These are phyloP conservation scores for Scenedesmus sp. DNA, from an alignment of 163 green algal species.

Conservation along the genomic window DNA sequence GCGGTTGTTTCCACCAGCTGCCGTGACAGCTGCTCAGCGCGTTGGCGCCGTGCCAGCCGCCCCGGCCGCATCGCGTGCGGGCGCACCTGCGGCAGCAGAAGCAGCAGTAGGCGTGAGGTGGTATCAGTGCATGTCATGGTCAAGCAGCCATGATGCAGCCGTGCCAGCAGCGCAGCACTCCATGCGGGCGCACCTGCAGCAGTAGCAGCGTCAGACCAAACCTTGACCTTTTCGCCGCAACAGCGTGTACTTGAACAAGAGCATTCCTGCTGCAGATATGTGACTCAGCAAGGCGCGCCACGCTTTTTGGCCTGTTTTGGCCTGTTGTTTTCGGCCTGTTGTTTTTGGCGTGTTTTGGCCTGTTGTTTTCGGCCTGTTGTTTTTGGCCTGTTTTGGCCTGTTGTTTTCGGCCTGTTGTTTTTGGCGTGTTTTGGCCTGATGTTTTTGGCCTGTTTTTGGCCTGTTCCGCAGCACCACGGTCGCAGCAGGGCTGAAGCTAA, in stretches of 20 bases:
- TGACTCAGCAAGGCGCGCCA: no score
- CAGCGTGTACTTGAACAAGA: neutral
- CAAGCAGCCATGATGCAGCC: no score
- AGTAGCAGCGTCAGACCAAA: no score
- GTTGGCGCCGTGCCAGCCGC: neutral
- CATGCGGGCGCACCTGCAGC: no score
- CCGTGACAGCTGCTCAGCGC: conserved; percentile 23
- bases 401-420: neutral
- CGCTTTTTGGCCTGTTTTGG: no score
- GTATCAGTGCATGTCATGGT: neutral
- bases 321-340: no score
- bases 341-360: no score
- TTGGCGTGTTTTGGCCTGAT: neutral
- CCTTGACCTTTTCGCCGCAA: no score
- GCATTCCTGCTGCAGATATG: neutral
- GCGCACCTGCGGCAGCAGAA: neutral
- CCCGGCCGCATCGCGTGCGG: neutral
- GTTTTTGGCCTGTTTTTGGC: neutral
- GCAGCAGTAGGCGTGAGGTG: neutral
- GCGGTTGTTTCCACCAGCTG: conserved; percentile 50
- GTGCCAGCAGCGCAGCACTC: no score
- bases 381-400: neutral
- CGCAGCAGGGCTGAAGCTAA: conserved; percentile 25
- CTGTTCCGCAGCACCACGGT: neutral
- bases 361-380: no score